phyloP scores from a whole-genome alignment of 805 yeast species.

The Citeromyces matritensis region DNA sequence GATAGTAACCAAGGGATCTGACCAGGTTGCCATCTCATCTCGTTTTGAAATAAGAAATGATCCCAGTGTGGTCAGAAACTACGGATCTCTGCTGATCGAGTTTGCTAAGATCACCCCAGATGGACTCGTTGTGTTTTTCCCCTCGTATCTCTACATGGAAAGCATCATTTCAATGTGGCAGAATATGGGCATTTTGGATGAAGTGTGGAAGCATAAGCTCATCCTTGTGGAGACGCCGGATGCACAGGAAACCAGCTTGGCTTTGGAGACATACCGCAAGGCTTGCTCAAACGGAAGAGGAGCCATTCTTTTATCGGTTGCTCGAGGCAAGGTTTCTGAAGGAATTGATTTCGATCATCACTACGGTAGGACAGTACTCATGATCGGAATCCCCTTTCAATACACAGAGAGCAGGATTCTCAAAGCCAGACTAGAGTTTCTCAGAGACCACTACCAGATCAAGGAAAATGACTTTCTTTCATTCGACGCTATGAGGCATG shows the following conservation, averaged over 20 bases:
- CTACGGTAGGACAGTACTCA: slow-evolving; percentile 90
- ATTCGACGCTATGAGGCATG: slow-evolving; percentile 99
- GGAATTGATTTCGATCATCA: slow-evolving; percentile 99
- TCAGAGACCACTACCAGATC: slow-evolving; percentile 85
- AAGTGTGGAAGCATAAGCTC: slow-evolving; percentile 94
- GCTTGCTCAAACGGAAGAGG: slow-evolving; percentile 98
- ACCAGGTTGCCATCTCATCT: slow-evolving; percentile 93
- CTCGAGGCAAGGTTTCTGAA: slow-evolving; percentile 97
- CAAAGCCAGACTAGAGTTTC: slow-evolving; percentile 86
- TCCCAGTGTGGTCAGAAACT: slow-evolving; percentile 94
- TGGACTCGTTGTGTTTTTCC: slow-evolving; percentile 96
- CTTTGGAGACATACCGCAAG: slow-evolving; percentile 86
- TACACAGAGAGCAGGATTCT: slow-evolving; percentile 93
- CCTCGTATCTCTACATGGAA: slow-evolving; percentile 95
- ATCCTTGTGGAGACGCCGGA: slow-evolving; percentile 97
- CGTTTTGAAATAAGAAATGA: slow-evolving; percentile 94
- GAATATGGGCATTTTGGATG: slow-evolving; percentile 93
- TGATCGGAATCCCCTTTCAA: slow-evolving; percentile 99
- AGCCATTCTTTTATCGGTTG: slow-evolving; percentile 89
- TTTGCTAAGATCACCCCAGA: slow-evolving; percentile 94
- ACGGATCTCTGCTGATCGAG: slow-evolving; percentile 85
- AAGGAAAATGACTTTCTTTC: slow-evolving; percentile 89
- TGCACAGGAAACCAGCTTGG: slow-evolving; percentile 95
- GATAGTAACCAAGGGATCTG: slow-evolving; percentile 95
- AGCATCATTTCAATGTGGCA: slow-evolving; percentile 98